Percentiles rank a stretch among this genome's conserved stretches.
Conservation (phyloP, 257 asterid species). For the Solanum gandarillasii region DNA sequence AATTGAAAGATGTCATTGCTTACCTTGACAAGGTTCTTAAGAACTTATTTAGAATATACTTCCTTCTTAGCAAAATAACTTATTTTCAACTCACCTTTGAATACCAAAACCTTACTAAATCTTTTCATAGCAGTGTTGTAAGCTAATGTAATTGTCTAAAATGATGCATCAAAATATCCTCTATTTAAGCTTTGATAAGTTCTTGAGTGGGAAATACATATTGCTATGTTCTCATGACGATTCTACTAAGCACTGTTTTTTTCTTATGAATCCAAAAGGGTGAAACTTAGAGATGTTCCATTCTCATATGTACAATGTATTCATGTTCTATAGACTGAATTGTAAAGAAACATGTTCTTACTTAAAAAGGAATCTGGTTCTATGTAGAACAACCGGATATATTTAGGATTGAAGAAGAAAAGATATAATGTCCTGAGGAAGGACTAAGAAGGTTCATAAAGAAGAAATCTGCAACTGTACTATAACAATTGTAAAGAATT, state of each 20-base stretch:
- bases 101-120: too few relatives aligned
- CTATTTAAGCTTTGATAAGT: background rate
- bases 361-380: background rate
- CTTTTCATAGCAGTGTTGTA: too few relatives aligned
- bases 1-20: background rate
- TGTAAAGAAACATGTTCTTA: background rate
- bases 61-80: too few relatives aligned
- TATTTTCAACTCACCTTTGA: too few relatives aligned
- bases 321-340: background rate
- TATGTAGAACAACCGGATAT: background rate
- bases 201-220: background rate
- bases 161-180: too few relatives aligned
- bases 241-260: background rate
- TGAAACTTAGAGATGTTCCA: background rate
- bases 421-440: background rate
- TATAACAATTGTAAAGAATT: background rate
- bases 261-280: background rate
- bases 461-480: background rate
- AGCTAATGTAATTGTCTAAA: too few relatives aligned
- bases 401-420: background rate
- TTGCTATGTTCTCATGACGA: background rate
- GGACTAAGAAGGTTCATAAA: background rate
- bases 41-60: too few relatives aligned
- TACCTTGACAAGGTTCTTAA: too few relatives aligned
- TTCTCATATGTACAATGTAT: background rate